Percentiles rank a stretch among this genome's conserved stretches.
phyloP scores from a whole-genome alignment of 495 filamentous ascomycete genomes.

The Penicillium goetzii region DNA sequence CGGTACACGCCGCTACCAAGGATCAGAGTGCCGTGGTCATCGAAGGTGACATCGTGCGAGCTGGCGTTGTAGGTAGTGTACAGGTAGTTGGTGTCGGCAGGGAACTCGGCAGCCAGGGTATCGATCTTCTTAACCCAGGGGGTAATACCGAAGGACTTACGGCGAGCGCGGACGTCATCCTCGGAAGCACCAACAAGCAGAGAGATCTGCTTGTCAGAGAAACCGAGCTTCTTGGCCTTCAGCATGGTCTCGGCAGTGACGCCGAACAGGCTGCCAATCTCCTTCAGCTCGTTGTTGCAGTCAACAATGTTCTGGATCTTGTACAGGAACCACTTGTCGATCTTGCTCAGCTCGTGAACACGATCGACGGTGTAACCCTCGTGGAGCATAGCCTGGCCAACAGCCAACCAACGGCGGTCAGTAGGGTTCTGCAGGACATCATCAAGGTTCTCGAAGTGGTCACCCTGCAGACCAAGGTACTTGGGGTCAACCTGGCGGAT shows the following conservation, averaged over 20 bases:
- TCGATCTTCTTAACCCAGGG: slow-evolving; percentile 98
- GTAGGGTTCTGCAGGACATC: slow-evolving; percentile 88
- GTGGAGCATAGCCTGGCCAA: slow-evolving; percentile 97
- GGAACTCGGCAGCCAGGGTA: slow-evolving; percentile 95
- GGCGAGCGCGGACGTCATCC: slow-evolving; percentile 83
- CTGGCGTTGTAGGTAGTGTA: slow-evolving; percentile 98
- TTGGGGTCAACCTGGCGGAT: slow-evolving; percentile 93
- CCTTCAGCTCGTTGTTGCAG: slow-evolving; percentile 82
- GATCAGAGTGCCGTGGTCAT: slow-evolving; percentile 89
- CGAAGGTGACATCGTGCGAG: slow-evolving; percentile 92
- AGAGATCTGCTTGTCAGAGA: slow-evolving; percentile 95
- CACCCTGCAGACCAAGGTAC: slow-evolving; percentile 93
- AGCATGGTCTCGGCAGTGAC: slow-evolving; percentile 84
- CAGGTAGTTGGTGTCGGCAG: slow-evolving; percentile 95
- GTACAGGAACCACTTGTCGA: slow-evolving; percentile 98
- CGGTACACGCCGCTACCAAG: slow-evolving; percentile 94
- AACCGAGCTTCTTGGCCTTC: slow-evolving; percentile 95
- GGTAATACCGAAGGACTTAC: slow-evolving; percentile 81
- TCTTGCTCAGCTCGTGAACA: slow-evolving; percentile 92
- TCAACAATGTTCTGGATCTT: slow-evolving; percentile 97
- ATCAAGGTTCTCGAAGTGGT: slow-evolving; percentile 90
- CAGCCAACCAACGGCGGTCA: slow-evolving; percentile 93
- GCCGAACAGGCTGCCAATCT: slow-evolving; percentile 82
- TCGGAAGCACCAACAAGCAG: slow-evolving; percentile 81
- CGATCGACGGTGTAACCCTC: slow-evolving; percentile 91